Percentiles rank a stretch among this genome's conserved stretches.
Evolutionary conservation across 345 rosid species (phyloP).

Genomic region (Brassica cretica): DNA sequence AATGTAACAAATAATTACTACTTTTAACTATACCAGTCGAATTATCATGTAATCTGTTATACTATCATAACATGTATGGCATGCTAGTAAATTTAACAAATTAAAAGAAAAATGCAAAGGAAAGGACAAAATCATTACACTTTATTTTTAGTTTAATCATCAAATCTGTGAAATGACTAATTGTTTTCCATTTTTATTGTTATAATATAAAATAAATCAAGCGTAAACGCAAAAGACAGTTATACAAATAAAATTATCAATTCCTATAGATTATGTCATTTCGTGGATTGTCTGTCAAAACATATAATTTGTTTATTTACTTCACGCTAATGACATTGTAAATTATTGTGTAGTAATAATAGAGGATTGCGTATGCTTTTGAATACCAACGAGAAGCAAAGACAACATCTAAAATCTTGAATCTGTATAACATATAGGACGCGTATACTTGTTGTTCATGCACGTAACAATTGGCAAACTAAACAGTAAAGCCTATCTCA

Average conservation of each 20-base stretch:
- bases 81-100: neutral
- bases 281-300: neutral
- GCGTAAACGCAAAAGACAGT: neutral
- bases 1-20: neutral
- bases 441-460: conserved; percentile 3
- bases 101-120: too few relatives aligned
- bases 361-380: conserved; percentile 12
- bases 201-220: neutral
- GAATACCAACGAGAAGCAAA: neutral
- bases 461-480: conserved; percentile 10
- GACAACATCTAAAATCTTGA: neutral
- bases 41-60: neutral
- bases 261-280: neutral
- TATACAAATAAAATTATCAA: too few relatives aligned
- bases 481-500: neutral
- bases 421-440: neutral
- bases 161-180: neutral
- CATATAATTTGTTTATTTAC: neutral
- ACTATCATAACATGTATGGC: neutral
- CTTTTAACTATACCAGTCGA: too few relatives aligned
- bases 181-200: too few relatives aligned
- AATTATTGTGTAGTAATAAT: neutral
- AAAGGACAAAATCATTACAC: too few relatives aligned
- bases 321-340: neutral
- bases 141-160: neutral